phyloP scores from a whole-genome alignment of 78 protist genomes.

The Dictyostelium intermedium region DNA sequence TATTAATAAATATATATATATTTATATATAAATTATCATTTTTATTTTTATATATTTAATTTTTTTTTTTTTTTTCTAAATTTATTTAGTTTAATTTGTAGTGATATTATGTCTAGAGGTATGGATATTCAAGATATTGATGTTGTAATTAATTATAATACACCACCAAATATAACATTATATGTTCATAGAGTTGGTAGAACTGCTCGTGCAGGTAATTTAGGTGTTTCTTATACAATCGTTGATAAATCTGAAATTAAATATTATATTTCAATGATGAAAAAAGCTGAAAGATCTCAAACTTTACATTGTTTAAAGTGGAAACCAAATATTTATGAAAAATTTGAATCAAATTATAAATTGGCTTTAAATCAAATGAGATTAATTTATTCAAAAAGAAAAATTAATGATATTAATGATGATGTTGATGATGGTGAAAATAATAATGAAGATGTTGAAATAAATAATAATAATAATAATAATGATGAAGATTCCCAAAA shows the following conservation, averaged over 20 bases:
- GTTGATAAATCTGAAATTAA: slow-evolving; percentile 22
- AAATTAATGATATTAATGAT: neutral
- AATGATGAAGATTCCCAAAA: neutral
- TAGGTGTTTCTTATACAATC: slow-evolving; percentile 78
- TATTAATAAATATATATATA: too few relatives aligned
- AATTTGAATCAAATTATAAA: neutral
- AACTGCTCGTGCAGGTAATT: slow-evolving; percentile 98
- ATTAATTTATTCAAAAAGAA: slow-evolving; percentile 39
- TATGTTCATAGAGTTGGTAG: slow-evolving; percentile 99
- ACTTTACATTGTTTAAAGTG: slow-evolving; percentile 2
- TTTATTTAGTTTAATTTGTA: slow-evolving; percentile 74
- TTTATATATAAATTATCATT: too few relatives aligned
- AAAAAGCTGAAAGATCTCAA: slow-evolving; percentile 53
- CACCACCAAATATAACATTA: slow-evolving; percentile 92
- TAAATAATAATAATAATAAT: neutral
- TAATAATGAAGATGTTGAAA: neutral
- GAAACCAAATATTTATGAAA: neutral
- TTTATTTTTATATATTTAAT: too few relatives aligned
- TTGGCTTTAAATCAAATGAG: slow-evolving; percentile 34
- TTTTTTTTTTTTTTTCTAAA: neutral
- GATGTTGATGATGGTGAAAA: neutral
- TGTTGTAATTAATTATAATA: slow-evolving; percentile 96
- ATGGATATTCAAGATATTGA: slow-evolving; percentile 97
- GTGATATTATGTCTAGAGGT: slow-evolving; percentile 97
- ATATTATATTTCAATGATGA: slow-evolving; percentile 14